Base-by-base conservation (phyloP, 2,329 filamentous ascomycete genomes). In the Cytospora schulzeri region DNA sequence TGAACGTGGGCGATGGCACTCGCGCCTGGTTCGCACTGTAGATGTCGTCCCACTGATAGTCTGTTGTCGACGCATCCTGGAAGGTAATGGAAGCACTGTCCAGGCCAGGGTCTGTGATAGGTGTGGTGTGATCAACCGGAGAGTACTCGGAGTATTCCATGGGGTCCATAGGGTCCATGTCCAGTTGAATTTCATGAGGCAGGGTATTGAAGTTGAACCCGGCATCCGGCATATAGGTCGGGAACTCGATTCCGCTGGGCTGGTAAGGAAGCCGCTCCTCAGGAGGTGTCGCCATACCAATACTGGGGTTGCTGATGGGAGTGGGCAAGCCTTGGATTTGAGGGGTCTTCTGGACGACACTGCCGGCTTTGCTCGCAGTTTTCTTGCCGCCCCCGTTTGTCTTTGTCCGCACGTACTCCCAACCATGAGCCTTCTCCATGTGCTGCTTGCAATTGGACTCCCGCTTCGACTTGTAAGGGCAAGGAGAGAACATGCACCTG, bases 361-460 rank as follows among this genome's bases (percentile, higher is more conserved):
- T 82, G 65, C 75, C 78, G 29, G 80, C 80, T 62, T 80, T 78
- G 70, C 74, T 77, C 63, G 73, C 70, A 45, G 71, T 69, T 75
- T 83, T 87, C 79, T 90, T 91, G 74, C 62, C 65, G 17, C 62
- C 65, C 9, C 60, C 60, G 73, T 96, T 97, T 76, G 90, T 93
- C 85, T 97, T 97, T 66, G 92, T 94, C 69, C 94, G 91, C 62
- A 93, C 85, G 71, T 97, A 97, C n/a, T 84, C 83, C 90, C 92
- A 97, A 65, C 89, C 89, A 73, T 98, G 93, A 0, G 92, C 90
- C 78, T 97, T 97, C 81, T 98, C 94, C 93, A 97, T 97, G 79
- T 98, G 93, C 77, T 97, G 94, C 76, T 97, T 97, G 85, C 92
- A 96, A 77, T 98, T 98, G 68, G 91, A 95, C 80, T 97, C 91